Evolutionary conservation across 148 eudicot species (phyloP), one percentile per base, ranked within the genome.

Genomic region (Fallopia convolvulus): DNA sequence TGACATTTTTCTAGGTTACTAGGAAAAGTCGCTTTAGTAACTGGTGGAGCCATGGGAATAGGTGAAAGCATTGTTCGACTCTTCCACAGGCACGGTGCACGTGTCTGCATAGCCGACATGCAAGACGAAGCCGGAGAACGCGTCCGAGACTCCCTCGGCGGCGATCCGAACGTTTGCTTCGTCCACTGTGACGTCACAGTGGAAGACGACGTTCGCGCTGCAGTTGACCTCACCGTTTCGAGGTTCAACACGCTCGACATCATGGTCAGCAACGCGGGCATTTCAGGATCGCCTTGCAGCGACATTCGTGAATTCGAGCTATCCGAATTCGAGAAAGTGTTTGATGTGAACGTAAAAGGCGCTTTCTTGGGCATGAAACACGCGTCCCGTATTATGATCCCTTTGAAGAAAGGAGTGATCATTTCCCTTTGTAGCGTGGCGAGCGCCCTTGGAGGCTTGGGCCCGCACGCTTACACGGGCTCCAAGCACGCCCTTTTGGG

Each of bases 61-160:
- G 99, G 99, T 70, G 93, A 90, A 86, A 87, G 94, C 85, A 95
- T 93, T 5, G 98, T 93, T 60, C 97, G 94, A n/a, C 83, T 95
- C 75, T 93, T 95, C 80, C 93, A 83, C 73, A 78, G 79, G 46
- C 97, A 93, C 12, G 99, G 99, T 56, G 97, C 98, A 66, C 93
- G 87, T 80, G 93, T 93, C 3, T 91, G 94, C 77, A 23, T 95
- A 20, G 85, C 83, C 36, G 99, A 95, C 55, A 78, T 95, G 18
- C 82, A 84, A 74, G 93, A 90, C 70, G 83, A 90, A 74, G 84
- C 79, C n/a, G 97, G 94, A 40, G 81, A 85, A 66, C 80, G 13
- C 33, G 84, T 95, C 74, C 83, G 78, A 18, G 74, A 87, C 58
- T 79, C 84, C 83, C 87, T 95, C 0, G 90, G 90, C 15, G 85